Base-by-base conservation (phyloP, 306 rosid genomes). In the Dryas alaskensis region DNA sequence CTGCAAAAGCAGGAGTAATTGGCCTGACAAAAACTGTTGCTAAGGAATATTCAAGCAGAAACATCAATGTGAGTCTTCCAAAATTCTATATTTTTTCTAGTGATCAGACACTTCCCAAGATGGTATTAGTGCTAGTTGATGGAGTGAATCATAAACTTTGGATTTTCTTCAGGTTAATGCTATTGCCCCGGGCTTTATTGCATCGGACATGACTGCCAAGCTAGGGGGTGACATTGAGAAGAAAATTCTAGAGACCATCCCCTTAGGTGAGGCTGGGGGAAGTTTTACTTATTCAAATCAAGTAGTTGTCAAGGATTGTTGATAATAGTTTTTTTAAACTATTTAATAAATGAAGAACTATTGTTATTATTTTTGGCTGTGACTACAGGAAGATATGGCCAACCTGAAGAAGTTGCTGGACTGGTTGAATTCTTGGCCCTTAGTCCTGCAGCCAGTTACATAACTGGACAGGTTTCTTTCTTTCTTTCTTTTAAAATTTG, bases 1-100 rank as follows among this genome's bases (percentile, higher is more conserved):
- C 98, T 69, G 98, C 98, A 69, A 94, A 94, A 82, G 97, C 98
- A 59, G 98, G 98, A 81, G 98, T 94, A 48, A 94, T 94, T 78
- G 98, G 98, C 80, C 81, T 94, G 50, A 89, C 98, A 31, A 94
- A 91, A 86, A 1, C 87, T 49, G 96, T 94, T 80, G 96, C 98
- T 43, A 94, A 84, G 88, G 98, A 91, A 79, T 91, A 88, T 69
- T 72, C 98, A 17, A 88, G 97, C 89, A 80, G 98, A 86, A 85
- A 82, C 88, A 91, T 94, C 85, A 94, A 85, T 47, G 98, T 89
- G 83, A 76, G 86, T 48, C 17, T 46, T 58, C 48, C 50, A 40
- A 16, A n/a, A 47, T 22, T 61, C 13, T 50, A 37, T 5, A 57
- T 59, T 69, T 52, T 44, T 67, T 45, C 9, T 58, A 17, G 16